A percentile compares a stretch with the other conserved stretches of the same genome.
phyloP scores from a whole-genome alignment of 1,139 yeast species.

The Arxiozyma heterogenica region DNA sequence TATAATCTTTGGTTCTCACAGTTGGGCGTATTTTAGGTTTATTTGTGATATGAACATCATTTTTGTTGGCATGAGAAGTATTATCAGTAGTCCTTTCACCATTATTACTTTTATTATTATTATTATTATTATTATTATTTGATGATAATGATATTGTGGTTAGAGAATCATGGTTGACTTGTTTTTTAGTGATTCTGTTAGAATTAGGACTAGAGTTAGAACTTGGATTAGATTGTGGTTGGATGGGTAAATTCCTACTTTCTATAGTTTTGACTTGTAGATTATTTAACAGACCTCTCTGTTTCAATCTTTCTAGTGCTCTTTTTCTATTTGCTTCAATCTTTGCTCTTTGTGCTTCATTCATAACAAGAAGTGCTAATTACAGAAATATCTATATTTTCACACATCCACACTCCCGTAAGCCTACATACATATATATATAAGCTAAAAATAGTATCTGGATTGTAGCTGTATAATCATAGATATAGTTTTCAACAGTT shows the following conservation, averaged over 20 bases:
- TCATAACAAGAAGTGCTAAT: constrained; percentile 23
- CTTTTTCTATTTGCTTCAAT: constrained; percentile 47
- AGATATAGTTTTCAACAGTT: no score
- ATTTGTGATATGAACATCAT: background rate
- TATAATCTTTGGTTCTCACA: constrained; percentile 57
- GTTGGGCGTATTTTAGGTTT: constrained; percentile 29
- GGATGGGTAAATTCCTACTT: constrained; percentile 14
- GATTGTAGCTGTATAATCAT: no score
- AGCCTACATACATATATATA: no score
- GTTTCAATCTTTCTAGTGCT: constrained; percentile 47
- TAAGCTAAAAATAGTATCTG: no score
- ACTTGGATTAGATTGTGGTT: background rate
- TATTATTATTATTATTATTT: no score
- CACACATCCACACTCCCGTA: no score
- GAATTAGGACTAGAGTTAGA: background rate
- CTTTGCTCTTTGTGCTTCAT: constrained; percentile 42
- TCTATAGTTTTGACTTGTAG: constrained; percentile 16
- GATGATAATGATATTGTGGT: no score
- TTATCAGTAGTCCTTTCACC: background rate
- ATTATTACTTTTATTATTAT: no score
- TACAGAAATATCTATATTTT: no score
- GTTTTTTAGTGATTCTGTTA: no score
- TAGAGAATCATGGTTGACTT: no score
- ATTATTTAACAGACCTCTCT: constrained; percentile 30
- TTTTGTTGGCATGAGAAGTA: background rate